Evolutionary conservation across 208 protist genomes (phyloP).

Genomic region (Leishmania arabica): DNA sequence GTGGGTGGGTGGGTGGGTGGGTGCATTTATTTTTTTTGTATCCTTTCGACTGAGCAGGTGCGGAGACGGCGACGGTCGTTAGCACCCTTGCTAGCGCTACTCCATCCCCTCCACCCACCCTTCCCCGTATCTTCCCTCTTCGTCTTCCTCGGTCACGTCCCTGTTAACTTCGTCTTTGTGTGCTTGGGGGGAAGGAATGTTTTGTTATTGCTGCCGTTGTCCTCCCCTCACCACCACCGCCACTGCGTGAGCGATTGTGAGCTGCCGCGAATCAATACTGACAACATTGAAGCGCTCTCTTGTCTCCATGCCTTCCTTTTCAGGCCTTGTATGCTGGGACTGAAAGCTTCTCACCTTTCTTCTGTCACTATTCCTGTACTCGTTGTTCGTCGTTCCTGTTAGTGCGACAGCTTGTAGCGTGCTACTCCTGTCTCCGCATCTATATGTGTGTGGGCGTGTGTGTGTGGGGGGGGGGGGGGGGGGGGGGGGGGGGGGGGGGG

Average conservation of each 20-base stretch:
- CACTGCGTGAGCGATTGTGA: neutral
- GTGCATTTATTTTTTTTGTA: neutral
- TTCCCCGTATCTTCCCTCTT: neutral
- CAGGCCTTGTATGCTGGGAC: neutral
- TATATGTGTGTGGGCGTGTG: neutral
- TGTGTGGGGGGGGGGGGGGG: neutral
- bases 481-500: no score
- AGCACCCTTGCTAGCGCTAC: neutral
- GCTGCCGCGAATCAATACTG: neutral
- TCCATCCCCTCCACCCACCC: neutral
- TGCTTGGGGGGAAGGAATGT: neutral
- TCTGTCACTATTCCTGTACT: neutral
- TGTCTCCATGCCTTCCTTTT: neutral
- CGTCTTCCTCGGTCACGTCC: neutral
- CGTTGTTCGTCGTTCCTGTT: slow-evolving; percentile 6
- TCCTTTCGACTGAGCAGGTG: neutral
- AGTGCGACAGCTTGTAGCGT: neutral
- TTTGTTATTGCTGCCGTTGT: neutral
- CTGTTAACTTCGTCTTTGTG: neutral
- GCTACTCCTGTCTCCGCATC: neutral
- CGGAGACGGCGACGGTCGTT: neutral
- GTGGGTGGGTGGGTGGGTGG: neutral
- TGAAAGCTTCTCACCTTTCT: slow-evolving; percentile 27
- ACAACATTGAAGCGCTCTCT: neutral
- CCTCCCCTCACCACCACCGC: neutral